A percentile compares a stretch with the other conserved stretches of the same genome.
Evolutionary conservation across 495 filamentous ascomycete species (phyloP).

Genomic region (Aspergillus incahuasiensis): DNA sequence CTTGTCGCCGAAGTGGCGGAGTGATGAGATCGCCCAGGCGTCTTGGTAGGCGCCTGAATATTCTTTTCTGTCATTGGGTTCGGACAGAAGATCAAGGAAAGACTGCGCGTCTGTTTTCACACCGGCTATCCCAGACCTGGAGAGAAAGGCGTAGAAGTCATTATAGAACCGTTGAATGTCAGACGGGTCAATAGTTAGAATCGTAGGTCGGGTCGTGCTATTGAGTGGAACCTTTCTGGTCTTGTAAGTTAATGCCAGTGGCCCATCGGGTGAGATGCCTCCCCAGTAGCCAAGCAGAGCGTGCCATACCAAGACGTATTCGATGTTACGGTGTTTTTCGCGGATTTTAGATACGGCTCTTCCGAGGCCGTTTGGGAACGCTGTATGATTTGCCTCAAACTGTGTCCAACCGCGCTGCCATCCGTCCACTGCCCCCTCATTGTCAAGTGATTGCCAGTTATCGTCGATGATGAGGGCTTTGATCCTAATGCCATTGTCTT

Average conservation of each 20-base stretch:
- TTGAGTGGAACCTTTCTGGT: slow-evolving; percentile 61
- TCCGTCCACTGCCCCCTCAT: slow-evolving; percentile 42
- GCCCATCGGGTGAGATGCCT: slow-evolving; percentile 67
- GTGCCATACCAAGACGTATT: slow-evolving; percentile 93
- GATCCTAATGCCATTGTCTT: slow-evolving; percentile 67
- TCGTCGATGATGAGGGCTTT: slow-evolving; percentile 89
- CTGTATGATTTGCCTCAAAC: slow-evolving; percentile 79
- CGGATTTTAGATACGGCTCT: slow-evolving; percentile 64
- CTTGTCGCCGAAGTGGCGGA: slow-evolving; percentile 70
- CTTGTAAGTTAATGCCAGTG: slow-evolving; percentile 72
- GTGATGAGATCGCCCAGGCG: slow-evolving; percentile 73
- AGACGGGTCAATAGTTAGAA: slow-evolving; percentile 63
- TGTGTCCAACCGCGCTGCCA: slow-evolving; percentile 53
- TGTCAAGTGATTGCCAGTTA: slow-evolving; percentile 85
- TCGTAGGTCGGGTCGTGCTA: slow-evolving; percentile 35
- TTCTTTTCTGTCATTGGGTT: slow-evolving; percentile 59
- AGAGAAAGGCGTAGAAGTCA: slow-evolving; percentile 85
- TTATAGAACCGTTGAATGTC: slow-evolving; percentile 75
- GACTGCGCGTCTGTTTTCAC: slow-evolving; percentile 93
- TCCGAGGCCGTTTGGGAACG: slow-evolving; percentile 77
- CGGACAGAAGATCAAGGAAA: slow-evolving; percentile 69
- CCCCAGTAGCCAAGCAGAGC: slow-evolving; percentile 96
- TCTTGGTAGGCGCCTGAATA: slow-evolving; percentile 76
- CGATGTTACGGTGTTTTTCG: slow-evolving; percentile 62
- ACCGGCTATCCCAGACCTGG: slow-evolving; percentile 62